A percentile compares a stretch with the other conserved stretches of the same genome.
Evolutionary conservation across 257 asterid genomes (phyloP).

Genomic region (Gynochthodes officinalis): DNA sequence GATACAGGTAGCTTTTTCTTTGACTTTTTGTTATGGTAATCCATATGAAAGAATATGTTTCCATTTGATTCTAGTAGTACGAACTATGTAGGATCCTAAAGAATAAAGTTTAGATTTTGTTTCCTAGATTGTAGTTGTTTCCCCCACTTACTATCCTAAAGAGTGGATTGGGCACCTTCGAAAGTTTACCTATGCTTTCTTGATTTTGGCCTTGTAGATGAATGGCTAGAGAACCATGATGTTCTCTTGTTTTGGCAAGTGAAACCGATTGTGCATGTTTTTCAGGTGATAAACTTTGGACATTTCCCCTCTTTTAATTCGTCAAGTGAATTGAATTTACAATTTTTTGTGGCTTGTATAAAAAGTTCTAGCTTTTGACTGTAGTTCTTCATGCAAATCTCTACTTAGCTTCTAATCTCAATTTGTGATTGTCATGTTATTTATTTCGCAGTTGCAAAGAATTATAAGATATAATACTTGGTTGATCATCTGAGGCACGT

Average conservation of each 20-base stretch:
- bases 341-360: background rate
- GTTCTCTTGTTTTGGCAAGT: constrained; percentile 98
- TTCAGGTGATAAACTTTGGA: constrained; percentile 58
- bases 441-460: background rate
- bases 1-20: constrained; percentile 60
- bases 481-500: background rate
- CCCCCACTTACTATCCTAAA: background rate
- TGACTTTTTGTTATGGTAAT: background rate
- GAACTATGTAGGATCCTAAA: background rate
- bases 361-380: background rate
- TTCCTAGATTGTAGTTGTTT: background rate
- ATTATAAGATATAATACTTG: background rate
- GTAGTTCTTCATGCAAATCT: background rate
- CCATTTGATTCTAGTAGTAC: background rate
- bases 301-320: background rate
- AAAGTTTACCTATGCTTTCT: background rate
- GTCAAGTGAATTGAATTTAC: background rate
- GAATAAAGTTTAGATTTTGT: background rate
- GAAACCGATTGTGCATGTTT: constrained; percentile 81
- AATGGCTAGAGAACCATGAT: constrained; percentile 69
- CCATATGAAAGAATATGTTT: background rate
- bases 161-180: background rate
- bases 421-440: background rate
- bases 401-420: background rate
- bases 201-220: constrained; percentile 48